Conservation (phyloP, 164 flowering plant genomes). For the Chimonanthus praecox region DNA sequence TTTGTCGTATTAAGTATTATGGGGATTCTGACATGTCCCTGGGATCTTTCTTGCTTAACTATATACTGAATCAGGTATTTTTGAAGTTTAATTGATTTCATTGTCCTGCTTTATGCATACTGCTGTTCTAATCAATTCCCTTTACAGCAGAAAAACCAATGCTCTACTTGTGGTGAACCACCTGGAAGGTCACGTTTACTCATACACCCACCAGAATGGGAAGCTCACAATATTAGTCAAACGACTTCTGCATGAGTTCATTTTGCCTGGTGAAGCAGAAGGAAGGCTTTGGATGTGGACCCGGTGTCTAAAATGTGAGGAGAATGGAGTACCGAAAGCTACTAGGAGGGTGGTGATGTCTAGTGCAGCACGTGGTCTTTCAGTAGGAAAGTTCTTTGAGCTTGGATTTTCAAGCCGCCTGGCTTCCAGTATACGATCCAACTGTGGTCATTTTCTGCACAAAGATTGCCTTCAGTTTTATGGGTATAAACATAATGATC, state of each 20-base stretch:
- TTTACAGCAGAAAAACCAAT: neutral
- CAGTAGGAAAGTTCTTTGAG: constrained; percentile 95
- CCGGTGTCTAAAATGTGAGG: constrained; percentile 68
- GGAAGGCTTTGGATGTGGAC: constrained; percentile 99
- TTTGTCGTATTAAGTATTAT: constrained; percentile 88
- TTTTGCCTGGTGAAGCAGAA: constrained; percentile 71
- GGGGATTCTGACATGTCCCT: constrained; percentile 80
- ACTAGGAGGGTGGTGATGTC: constrained; percentile 77
- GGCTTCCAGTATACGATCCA: constrained; percentile 28
- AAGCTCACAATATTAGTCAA: constrained; percentile 67
- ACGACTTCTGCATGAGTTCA: constrained; percentile 30
- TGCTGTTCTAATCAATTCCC: neutral
- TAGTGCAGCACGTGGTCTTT: constrained; percentile 53
- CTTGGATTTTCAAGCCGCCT: constrained; percentile 58
- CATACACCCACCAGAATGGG: constrained; percentile 68
- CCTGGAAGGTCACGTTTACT: constrained; percentile 74
- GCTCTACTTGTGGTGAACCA: constrained; percentile 22
- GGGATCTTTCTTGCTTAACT: constrained; percentile 61
- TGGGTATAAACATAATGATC: constrained; percentile 47
- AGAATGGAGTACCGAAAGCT: constrained; percentile 33
- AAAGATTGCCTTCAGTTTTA: constrained; percentile 72
- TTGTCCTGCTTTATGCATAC: too few relatives aligned
- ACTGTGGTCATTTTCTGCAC: constrained; percentile 74
- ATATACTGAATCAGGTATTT: constrained; percentile 78
- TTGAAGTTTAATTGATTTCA: neutral